phyloP scores from a whole-genome alignment of 768 basidiomycete genomes.

The Rhodosporidiobolus odoratus region DNA sequence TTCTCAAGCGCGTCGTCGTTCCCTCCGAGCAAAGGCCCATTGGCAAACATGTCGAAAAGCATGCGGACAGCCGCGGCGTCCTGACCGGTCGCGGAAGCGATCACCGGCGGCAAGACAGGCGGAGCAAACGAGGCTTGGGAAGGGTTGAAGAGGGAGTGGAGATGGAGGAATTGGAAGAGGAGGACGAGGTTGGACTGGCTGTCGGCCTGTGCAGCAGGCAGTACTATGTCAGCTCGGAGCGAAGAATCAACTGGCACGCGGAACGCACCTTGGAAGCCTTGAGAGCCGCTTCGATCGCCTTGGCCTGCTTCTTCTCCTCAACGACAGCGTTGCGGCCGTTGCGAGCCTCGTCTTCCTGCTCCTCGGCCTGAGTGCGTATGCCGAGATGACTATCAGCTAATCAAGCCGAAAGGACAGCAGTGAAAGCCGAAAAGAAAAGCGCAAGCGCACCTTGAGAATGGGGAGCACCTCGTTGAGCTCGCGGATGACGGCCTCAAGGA shows the following conservation, averaged over 20 bases:
- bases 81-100: conserved; percentile 39
- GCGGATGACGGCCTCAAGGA: conserved; percentile 37
- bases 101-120: conserved; percentile 32
- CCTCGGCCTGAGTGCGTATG: conserved; percentile 30
- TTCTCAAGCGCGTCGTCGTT: conserved; percentile 38
- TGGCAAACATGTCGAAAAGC: conserved; percentile 37
- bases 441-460: conserved; percentile 41
- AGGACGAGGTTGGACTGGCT: conserved; percentile 33
- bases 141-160: conserved; percentile 39
- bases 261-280: conserved; percentile 33
- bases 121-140: conserved; percentile 24
- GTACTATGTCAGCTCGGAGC: background rate
- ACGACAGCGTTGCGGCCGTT: conserved; percentile 1
- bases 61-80: conserved; percentile 39
- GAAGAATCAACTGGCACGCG: background rate
- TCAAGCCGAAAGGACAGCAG: background rate
- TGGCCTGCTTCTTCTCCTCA: conserved; percentile 37
- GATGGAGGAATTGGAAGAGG: conserved; percentile 43
- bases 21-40: conserved; percentile 39
- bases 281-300: conserved; percentile 36
- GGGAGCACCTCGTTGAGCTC: conserved; percentile 41
- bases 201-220: conserved; percentile 7
- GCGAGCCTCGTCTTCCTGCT: conserved; percentile 39
- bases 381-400: background rate
- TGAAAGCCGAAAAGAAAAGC: background rate